Base-by-base conservation (phyloP, 208 protist genomes). In the Trypanosoma brucei region DNA sequence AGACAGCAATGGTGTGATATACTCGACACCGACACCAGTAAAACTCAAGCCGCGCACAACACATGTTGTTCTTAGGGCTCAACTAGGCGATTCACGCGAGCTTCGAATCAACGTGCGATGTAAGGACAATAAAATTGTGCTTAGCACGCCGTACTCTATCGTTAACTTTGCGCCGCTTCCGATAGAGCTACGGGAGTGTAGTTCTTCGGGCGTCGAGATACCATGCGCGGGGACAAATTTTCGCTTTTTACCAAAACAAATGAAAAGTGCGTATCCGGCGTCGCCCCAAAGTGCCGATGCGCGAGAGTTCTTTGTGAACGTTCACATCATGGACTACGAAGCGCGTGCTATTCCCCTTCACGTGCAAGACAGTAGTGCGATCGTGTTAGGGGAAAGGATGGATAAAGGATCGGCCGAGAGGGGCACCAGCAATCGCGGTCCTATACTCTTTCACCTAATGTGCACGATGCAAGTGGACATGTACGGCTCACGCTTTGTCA, bases 261-360 rank as follows among this genome's bases (percentile, higher is more conserved):
- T 90, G 86, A 68, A 75, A 49, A 55, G 48, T 8, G 65, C 78
- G 37, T 66, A 91, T 45, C 74, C 77, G 30, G 89, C 89, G 40
- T 59, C 75, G 44, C 82, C 89, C 35, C 65, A 55, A 9, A 64
- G 58, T 22, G 49, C 65, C n/a, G 51, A 62, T 37, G 59, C 59
- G 22, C 76, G 82, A 34, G 66, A 83, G 58, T 91, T 95, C 60
- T 91, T 91, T 65, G 89, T 94, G 14, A 87, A 81, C 60, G 33
- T 94, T 30, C 70, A 68, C 38, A 63, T 65, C 55, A 73, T 65
- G 44, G 53, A 74, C 37, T 72, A 77, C 59, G 13, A 59, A n/a
- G 77, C 74, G 54, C 65, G 46, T 65, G 75, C 66, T 34, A 65
- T 95, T 14, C 89, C 89, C 3, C 62, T 95, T 40, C 89, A 95